A percentile compares a stretch with the other conserved stretches of the same genome.
Conservation (phyloP, 164 flowering plant species). For the grape (Vitis vinifera) region ASM3070453v1 NC_081813.1:1691501-1692000, state of each 20-base stretch:
- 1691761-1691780: too few relatives aligned
- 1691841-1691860: background rate
- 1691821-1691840: too few relatives aligned
- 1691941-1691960: slow-evolving; percentile 31
- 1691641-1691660: background rate
- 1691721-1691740: too few relatives aligned
- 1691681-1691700: too few relatives aligned
- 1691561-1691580: slow-evolving; percentile 33
- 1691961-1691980: slow-evolving; percentile 33
- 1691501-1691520: slow-evolving; percentile 26
- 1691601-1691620: slow-evolving; percentile 38
- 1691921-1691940: slow-evolving; percentile 26
- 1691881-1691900: slow-evolving; percentile 33
- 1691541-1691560: slow-evolving; percentile 27
- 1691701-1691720: too few relatives aligned
- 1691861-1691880: background rate
- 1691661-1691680: background rate
- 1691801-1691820: too few relatives aligned
- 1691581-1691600: slow-evolving; percentile 21
- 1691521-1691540: slow-evolving; percentile 26
- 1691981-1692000: slow-evolving; percentile 33
- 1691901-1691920: slow-evolving; percentile 21
- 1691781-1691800: too few relatives aligned
- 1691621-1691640: slow-evolving; percentile 39
- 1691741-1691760: too few relatives aligned